These are phyloP conservation scores for Ogataea hybrid DNA, from an alignment of 1,139 yeast genomes.

Conservation along the genomic window DNA sequence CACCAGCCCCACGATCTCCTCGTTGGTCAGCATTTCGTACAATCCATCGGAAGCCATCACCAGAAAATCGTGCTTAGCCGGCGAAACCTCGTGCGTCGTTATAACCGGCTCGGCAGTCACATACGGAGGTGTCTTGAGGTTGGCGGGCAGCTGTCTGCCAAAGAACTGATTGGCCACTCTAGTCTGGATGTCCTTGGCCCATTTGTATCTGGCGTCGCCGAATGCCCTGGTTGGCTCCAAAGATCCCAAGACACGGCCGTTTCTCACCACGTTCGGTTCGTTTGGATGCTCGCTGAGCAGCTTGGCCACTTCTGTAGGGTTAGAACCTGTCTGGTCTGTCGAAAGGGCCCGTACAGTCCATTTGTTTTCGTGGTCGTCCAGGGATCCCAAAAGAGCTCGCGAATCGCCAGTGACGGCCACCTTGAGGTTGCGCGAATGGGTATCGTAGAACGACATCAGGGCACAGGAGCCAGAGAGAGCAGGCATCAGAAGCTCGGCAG, in stretches of 20 bases:
- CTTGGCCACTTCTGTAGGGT: slow-evolving; percentile 81
- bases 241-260: slow-evolving; percentile 92
- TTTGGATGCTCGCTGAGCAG: slow-evolving; percentile 87
- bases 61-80: slow-evolving; percentile 75
- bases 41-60: slow-evolving; percentile 95
- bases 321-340: slow-evolving; percentile 93
- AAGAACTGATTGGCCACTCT: slow-evolving; percentile 73
- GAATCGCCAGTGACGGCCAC: slow-evolving; percentile 98
- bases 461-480: slow-evolving; percentile 97
- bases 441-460: slow-evolving; percentile 79
- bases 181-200: slow-evolving; percentile 76
- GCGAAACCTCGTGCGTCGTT: slow-evolving; percentile 74
- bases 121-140: slow-evolving; percentile 88
- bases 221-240: slow-evolving; percentile 95
- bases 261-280: slow-evolving; percentile 77
- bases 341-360: slow-evolving; percentile 91
- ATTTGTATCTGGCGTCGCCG: slow-evolving; percentile 94
- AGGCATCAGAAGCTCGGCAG: slow-evolving; percentile 79
- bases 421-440: slow-evolving; percentile 64
- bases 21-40: slow-evolving; percentile 87
- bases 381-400: slow-evolving; percentile 82
- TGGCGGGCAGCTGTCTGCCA: slow-evolving; percentile 78
- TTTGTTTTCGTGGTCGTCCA: slow-evolving; percentile 50
- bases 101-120: slow-evolving; percentile 96
- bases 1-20: slow-evolving; percentile 88